phyloP scores from a whole-genome alignment of 179 eudicot genomes.

The Nepenthes alata region DNA sequence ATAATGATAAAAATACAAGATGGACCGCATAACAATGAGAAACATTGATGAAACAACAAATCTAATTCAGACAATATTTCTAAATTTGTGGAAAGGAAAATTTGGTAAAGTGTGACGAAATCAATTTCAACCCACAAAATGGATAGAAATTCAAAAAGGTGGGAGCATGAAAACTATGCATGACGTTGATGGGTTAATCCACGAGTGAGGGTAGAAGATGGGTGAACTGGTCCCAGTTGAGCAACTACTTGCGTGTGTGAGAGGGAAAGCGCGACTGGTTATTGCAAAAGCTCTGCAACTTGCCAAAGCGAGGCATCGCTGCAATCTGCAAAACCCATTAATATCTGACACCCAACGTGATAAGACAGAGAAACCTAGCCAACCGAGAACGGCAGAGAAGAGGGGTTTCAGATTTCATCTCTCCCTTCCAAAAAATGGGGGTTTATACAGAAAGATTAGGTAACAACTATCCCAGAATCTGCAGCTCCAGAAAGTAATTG shows the following conservation, averaged over 20 bases:
- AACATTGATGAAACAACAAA: too few species aligned
- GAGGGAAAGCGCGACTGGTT: neutral
- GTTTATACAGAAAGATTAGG: too few species aligned
- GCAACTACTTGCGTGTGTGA: constrained; percentile 7
- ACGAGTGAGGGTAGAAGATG: constrained; percentile 12
- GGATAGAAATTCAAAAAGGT: constrained; percentile 6
- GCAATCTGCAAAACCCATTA: constrained; percentile 9
- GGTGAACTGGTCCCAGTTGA: constrained; percentile 13
- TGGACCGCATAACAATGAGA: too few species aligned
- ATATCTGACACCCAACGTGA: constrained; percentile 5
- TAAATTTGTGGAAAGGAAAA: neutral
- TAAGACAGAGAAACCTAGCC: constrained; percentile 1
- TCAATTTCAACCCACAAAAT: constrained; percentile 3
- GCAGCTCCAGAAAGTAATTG: too few species aligned
- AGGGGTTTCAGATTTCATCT: too few species aligned
- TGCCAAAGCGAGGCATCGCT: constrained; percentile 14
- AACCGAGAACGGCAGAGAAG: too few species aligned
- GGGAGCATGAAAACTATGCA: constrained; percentile 10
- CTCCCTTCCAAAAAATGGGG: too few species aligned
- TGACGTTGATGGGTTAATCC: constrained; percentile 23
- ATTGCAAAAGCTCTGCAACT: constrained; percentile 9
- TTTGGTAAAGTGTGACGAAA: neutral
- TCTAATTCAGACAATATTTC: too few species aligned
- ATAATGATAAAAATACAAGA: too few species aligned
- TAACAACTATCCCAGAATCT: too few species aligned